Conservation (phyloP, 495 filamentous ascomycete genomes). For the Trypethelium eluteriae region DNA sequence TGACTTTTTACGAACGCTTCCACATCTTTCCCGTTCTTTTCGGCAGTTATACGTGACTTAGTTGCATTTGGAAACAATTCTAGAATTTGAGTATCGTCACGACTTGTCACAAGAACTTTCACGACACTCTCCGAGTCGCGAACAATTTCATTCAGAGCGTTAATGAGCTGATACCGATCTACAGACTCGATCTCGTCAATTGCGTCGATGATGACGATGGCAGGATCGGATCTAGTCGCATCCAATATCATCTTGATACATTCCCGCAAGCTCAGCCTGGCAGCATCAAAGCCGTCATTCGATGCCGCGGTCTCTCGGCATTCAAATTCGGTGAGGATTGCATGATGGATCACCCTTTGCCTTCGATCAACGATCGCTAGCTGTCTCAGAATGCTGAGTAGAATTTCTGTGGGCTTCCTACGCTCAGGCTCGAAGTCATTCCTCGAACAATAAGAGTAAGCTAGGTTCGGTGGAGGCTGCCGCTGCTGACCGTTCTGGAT, state of each 20-base stretch:
- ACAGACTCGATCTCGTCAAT: constrained; percentile 4
- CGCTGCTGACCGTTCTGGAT: too few species aligned
- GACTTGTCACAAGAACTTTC: background rate
- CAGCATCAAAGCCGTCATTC: background rate
- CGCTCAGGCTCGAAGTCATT: constrained; percentile 31
- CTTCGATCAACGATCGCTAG: constrained; percentile 12
- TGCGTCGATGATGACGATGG: constrained; percentile 1
- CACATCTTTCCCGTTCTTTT: background rate
- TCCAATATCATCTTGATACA: background rate
- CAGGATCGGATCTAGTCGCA: background rate
- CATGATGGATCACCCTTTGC: background rate
- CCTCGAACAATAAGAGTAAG: constrained; percentile 38
- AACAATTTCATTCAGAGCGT: background rate
- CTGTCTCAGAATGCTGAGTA: constrained; percentile 38
- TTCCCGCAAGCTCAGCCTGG: background rate
- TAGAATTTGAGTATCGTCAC: background rate
- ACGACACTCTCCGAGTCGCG: background rate
- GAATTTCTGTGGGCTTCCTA: constrained; percentile 30
- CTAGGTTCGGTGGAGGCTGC: constrained; percentile 32
- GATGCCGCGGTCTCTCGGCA: background rate
- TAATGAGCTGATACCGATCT: background rate
- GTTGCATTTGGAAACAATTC: background rate
- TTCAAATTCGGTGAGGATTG: background rate
- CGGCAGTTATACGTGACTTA: background rate
- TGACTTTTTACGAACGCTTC: background rate